Percentiles rank a stretch among this genome's conserved stretches.
phyloP scores from a whole-genome alignment of 2,329 filamentous ascomycete species.

The Calonectria pseudoturangicola region DNA sequence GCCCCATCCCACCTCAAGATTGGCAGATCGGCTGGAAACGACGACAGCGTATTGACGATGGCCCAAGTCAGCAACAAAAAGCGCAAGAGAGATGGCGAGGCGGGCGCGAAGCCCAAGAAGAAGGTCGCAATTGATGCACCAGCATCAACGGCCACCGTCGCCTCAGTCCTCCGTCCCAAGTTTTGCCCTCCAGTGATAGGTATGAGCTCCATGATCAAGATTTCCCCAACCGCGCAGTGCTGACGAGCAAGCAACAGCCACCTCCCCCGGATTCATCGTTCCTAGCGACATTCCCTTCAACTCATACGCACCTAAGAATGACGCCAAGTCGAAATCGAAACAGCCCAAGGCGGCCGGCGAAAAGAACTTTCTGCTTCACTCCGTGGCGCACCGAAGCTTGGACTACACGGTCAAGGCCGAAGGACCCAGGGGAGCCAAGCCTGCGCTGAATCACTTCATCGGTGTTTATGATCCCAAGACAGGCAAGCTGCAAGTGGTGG shows the following conservation, averaged over 20 bases:
- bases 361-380: constrained; percentile 74
- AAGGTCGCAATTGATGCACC: constrained; percentile 70
- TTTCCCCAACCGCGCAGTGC: constrained; percentile 32
- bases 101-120: constrained; percentile 66
- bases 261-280: constrained; percentile 61
- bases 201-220: constrained; percentile 56
- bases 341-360: constrained; percentile 63
- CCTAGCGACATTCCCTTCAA: constrained; percentile 65
- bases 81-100: constrained; percentile 70
- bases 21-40: constrained; percentile 36
- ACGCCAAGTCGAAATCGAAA: constrained; percentile 59
- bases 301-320: constrained; percentile 67
- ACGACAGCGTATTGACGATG: constrained; percentile 57
- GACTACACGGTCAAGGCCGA: constrained; percentile 76
- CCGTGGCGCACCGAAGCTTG: constrained; percentile 72
- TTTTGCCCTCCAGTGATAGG: constrained; percentile 73
- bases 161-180: constrained; percentile 66
- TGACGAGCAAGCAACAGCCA: constrained; percentile 57
- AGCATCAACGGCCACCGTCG: constrained; percentile 65
- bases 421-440: constrained; percentile 54
- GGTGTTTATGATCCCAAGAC: constrained; percentile 78
- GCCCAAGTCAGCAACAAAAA: constrained; percentile 67
- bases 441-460: constrained; percentile 76
- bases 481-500: constrained; percentile 75
- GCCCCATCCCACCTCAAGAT: constrained; percentile 52